These are phyloP conservation scores for Rhizopus delemar DNA, from an alignment of 371 early-diverging fungal species.

Conservation along the genomic window DNA sequence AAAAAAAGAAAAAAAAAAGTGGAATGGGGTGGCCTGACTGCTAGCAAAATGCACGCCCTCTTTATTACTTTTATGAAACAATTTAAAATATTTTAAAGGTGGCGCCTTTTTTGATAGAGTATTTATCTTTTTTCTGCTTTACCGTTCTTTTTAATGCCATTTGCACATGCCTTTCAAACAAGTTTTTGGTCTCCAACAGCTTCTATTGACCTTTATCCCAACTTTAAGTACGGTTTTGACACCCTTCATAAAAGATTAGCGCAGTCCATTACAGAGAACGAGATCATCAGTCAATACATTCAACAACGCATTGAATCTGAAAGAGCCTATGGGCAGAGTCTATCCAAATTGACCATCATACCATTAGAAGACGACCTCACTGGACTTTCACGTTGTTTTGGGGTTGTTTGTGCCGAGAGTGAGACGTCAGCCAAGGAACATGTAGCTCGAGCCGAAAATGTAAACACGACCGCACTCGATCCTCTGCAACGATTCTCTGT, in stretches of 20 bases:
- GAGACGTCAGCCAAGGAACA: conserved; percentile 59
- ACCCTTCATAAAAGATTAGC: conserved; percentile 66
- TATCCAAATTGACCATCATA: conserved; percentile 27
- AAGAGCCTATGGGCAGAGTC: conserved; percentile 49
- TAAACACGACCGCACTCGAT: conserved; percentile 61
- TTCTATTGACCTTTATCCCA: conserved; percentile 22
- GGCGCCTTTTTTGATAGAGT: too few relatives aligned
- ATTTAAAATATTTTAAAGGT: too few relatives aligned
- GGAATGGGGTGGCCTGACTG: too few relatives aligned
- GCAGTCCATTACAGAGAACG: conserved; percentile 67
- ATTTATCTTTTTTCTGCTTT: neutral
- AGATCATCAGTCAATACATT: conserved; percentile 66
- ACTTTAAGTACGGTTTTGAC: conserved; percentile 51
- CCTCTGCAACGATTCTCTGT: conserved; percentile 56
- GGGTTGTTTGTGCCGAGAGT: conserved; percentile 66
- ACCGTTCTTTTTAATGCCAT: neutral
- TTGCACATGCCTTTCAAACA: conserved; percentile 34
- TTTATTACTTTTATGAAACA: too few relatives aligned
- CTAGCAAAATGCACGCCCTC: too few relatives aligned
- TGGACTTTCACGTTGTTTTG: conserved; percentile 68
- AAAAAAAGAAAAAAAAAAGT: too few relatives aligned
- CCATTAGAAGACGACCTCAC: conserved; percentile 27
- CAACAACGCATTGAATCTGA: conserved; percentile 67
- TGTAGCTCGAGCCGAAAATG: conserved; percentile 55
- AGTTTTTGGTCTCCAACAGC: conserved; percentile 49